Base-by-base conservation (phyloP, 1,284 basidiomycete genomes). In the Rhodotorula sp. region DNA sequence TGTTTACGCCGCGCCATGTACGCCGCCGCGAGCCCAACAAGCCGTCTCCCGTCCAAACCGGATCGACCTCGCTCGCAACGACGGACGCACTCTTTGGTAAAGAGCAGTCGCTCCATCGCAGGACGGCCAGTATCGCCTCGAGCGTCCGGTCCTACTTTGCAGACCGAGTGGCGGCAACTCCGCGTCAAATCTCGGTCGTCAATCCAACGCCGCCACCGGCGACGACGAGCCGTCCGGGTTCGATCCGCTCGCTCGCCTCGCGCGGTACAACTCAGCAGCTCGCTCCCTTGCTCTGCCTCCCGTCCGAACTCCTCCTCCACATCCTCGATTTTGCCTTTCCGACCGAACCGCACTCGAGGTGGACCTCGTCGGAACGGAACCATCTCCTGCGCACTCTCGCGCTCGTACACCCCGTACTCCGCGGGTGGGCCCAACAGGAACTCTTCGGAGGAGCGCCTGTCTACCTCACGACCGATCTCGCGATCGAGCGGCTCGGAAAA, bases 361-460 rank as follows among this genome's bases (percentile, higher is more conserved):
- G 20, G 21, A 60, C 60, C 7, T 52, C 57, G 12, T 52, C 48
- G 47, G 64, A 62, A 7, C 60, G 67, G 18, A 51, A 47, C 43
- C 43, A 23, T 31, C 63, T 61, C n/a, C 67, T 72, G 14, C n/a
- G 31, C 15, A 34, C 26, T 18, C 57, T 72, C 67, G 46, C 70
- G 14, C 70, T 72, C 60, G 64, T 68, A 15, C 70, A 72, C 60
- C 70, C 70, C 12, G 47, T 47, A 18, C 34, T 72, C n/a, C 67
- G 67, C n/a, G 29, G 49, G 2, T 72, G 58, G 29, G 70, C 70
- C 1, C 70, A 72, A 49, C 34, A 5, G 5, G 61, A 65, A 16
- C 67, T 72, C 31, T 72, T 56, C n/a, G 47, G 58, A 20, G 31
- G 62, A 12, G 56, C 63, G n/a, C 47, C 60, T 5, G 64, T 65